Conservation (phyloP, 768 basidiomycete genomes). For the Phlegmacium glaucopus region DNA sequence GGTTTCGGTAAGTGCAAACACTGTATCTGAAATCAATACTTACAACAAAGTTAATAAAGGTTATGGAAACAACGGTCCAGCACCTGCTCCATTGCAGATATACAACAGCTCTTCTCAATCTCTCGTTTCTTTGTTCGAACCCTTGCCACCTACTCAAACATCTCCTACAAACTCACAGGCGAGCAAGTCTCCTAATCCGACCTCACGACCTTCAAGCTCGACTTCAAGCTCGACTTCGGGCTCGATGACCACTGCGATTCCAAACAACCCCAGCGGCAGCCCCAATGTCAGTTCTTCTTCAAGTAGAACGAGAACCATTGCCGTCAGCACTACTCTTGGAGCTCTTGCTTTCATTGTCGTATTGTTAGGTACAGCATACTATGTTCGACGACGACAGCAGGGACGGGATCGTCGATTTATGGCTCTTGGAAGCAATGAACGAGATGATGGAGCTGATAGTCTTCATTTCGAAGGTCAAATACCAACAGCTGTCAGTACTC, state of each 20-base stretch:
- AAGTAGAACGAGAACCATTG: constrained; percentile 43
- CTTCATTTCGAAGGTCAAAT: constrained; percentile 28
- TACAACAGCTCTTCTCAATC: constrained; percentile 44
- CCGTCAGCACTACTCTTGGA: constrained; percentile 61
- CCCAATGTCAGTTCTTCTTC: constrained; percentile 5
- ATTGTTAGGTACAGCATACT: constrained; percentile 39
- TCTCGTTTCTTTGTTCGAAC: constrained; percentile 40
- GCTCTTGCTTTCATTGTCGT: constrained; percentile 49
- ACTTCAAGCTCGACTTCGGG: constrained; percentile 18
- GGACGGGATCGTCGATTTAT: constrained; percentile 24
- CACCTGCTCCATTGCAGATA: constrained; percentile 50
- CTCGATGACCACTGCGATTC: not conserved
- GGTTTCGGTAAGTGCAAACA: constrained; percentile 62
- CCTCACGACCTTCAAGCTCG: constrained; percentile 16
- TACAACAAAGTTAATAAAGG: constrained; percentile 27
- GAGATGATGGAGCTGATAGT: constrained; percentile 32
- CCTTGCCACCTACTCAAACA: constrained; percentile 32
- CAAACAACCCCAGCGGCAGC: constrained; percentile 18
- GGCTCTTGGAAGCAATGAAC: constrained; percentile 19
- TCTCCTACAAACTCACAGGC: constrained; percentile 33
- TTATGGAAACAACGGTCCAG: constrained; percentile 48
- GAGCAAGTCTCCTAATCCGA: not conserved
- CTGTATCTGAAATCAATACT: not conserved
- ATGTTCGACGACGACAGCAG: constrained; percentile 33
- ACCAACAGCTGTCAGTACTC: constrained; percentile 26